These are phyloP conservation scores for Coprinopsis strossmayeri DNA, from an alignment of 768 basidiomycete genomes.

Conservation along the genomic window DNA sequence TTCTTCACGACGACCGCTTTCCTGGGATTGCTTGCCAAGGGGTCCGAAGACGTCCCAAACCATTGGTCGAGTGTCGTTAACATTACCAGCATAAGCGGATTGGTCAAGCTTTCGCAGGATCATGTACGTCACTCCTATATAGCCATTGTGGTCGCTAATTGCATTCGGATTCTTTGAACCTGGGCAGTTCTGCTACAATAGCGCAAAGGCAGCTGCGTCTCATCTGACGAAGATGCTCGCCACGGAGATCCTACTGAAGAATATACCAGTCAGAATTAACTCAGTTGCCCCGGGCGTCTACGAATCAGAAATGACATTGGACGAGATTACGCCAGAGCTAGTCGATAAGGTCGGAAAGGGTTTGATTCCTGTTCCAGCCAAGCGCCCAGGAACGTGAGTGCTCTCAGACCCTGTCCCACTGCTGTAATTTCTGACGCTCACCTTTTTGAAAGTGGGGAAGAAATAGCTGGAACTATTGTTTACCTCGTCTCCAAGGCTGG, in stretches of 20 bases:
- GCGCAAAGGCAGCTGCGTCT: conserved; percentile 69
- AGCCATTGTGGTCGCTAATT: neutral
- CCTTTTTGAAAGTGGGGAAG: conserved; percentile 41
- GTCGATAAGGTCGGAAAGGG: conserved; percentile 54
- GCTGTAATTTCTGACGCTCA: neutral
- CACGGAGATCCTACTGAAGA: conserved; percentile 67
- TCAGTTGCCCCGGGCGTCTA: conserved; percentile 74
- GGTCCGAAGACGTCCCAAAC: conserved; percentile 49
- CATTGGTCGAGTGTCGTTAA: conserved; percentile 69
- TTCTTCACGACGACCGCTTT: conserved; percentile 77
- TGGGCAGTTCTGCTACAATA: conserved; percentile 73
- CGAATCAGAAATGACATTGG: conserved; percentile 69
- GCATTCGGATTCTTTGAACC: neutral
- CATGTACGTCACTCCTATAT: conserved; percentile 45
- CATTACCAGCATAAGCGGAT: conserved; percentile 71
- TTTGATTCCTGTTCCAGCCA: conserved; percentile 54
- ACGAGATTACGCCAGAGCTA: conserved; percentile 36
- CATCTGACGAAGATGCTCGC: conserved; percentile 74
- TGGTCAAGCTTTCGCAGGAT: conserved; percentile 63
- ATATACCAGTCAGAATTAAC: conserved; percentile 64
- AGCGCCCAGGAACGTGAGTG: conserved; percentile 61
- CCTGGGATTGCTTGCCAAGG: conserved; percentile 67
- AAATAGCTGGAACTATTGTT: conserved; percentile 73
- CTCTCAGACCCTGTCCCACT: neutral
- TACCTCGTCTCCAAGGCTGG: conserved; percentile 72